A percentile compares a stretch with the other conserved stretches of the same genome.
These are phyloP conservation scores for Trametes versicolor DNA, from an alignment of 1,284 basidiomycete genomes.

Conservation along the genomic window DNA sequence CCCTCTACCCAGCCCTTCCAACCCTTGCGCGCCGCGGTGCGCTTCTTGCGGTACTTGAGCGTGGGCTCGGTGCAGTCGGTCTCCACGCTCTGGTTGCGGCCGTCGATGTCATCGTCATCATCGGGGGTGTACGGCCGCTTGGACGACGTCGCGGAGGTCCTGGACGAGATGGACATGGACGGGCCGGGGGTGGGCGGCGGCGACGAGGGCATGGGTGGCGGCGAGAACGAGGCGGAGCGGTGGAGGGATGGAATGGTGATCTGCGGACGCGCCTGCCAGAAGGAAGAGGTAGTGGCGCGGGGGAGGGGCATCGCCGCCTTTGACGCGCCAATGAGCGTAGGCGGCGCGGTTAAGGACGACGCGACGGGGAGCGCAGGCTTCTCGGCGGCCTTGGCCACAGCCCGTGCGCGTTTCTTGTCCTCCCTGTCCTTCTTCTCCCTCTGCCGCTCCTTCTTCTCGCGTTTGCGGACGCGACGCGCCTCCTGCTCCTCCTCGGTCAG, in stretches of 20 bases:
- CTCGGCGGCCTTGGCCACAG: conserved; percentile 36
- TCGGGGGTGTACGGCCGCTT: conserved; percentile 79
- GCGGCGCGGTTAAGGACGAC: conserved; percentile 30
- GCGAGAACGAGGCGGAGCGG: conserved; percentile 77
- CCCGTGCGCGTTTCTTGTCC: conserved; percentile 47
- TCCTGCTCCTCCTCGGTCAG: conserved; percentile 68
- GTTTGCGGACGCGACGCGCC: conserved; percentile 62
- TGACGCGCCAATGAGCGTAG: conserved; percentile 29
- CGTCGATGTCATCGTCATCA: conserved; percentile 51
- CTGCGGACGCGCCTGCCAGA: conserved; percentile 71
- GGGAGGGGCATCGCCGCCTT: conserved; percentile 38
- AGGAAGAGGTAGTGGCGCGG: conserved; percentile 52
- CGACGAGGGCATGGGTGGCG: conserved; percentile 71
- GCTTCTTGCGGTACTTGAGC: conserved; percentile 62
- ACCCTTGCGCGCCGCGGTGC: conserved; percentile 76
- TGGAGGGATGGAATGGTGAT: conserved; percentile 74
- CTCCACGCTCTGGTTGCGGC: conserved; percentile 38
- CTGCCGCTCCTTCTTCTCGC: conserved; percentile 60
- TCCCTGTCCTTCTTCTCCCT: conserved; percentile 47
- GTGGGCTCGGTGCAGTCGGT: conserved; percentile 42
- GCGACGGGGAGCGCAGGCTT: conserved; percentile 30
- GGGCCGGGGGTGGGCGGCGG: conserved; percentile 77
- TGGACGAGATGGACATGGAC: conserved; percentile 73
- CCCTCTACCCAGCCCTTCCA: conserved; percentile 91
- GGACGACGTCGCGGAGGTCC: conserved; percentile 78